Evolutionary conservation across 2,329 filamentous ascomycete genomes (phyloP).

Genomic region (Verticillium klebahnii): DNA sequence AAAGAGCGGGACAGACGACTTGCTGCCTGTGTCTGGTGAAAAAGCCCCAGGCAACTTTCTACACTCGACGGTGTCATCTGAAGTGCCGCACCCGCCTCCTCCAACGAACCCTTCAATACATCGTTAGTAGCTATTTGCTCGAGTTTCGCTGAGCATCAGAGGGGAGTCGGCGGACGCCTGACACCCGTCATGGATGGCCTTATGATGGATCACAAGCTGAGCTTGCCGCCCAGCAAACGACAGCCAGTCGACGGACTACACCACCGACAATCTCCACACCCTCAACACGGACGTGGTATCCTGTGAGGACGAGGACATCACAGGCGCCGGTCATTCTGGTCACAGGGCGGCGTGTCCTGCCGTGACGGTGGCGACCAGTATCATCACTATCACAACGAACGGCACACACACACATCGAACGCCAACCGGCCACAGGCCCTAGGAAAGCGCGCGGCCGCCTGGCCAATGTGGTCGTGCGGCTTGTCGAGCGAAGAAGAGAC

Average conservation of each 20-base stretch:
- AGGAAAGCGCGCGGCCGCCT: too few relatives aligned
- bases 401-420: neutral
- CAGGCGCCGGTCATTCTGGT: neutral
- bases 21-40: too few relatives aligned
- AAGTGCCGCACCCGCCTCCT: too few relatives aligned
- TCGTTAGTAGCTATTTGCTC: too few relatives aligned
- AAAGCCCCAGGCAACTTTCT: too few relatives aligned
- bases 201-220: neutral
- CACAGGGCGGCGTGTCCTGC: neutral
- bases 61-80: too few relatives aligned
- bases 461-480: too few relatives aligned
- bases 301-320: neutral
- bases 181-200: neutral
- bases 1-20: too few relatives aligned
- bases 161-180: too few relatives aligned
- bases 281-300: neutral
- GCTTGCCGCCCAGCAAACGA: neutral
- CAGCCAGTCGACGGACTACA: neutral
- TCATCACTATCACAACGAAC: neutral
- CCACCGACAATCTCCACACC: neutral
- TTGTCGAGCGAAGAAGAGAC: too few relatives aligned
- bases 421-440: neutral
- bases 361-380: neutral
- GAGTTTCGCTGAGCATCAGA: too few relatives aligned
- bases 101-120: too few relatives aligned